A percentile compares a stretch with the other conserved stretches of the same genome.
Conservation (phyloP, 805 yeast genomes). For the Candida nemodendra region DNA sequence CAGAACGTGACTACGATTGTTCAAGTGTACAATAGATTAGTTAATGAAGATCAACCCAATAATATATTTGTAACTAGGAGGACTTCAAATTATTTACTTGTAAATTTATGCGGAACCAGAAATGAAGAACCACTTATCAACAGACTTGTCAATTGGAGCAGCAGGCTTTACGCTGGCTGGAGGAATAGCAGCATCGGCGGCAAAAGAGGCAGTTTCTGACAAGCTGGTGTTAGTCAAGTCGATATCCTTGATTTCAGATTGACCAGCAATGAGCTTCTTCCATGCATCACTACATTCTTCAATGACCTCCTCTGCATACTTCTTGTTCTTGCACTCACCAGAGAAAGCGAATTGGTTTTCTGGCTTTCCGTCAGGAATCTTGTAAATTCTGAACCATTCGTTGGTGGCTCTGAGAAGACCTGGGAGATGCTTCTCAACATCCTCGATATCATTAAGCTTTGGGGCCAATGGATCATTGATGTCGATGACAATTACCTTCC, state of each 20-base stretch:
- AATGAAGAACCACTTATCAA: constrained; percentile 98
- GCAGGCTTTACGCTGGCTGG: constrained; percentile 70
- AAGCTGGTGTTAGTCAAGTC: constrained; percentile 76
- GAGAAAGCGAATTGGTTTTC: constrained; percentile 95
- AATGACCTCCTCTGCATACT: constrained; percentile 81
- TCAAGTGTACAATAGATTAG: too few relatives aligned
- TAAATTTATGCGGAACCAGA: constrained; percentile 58
- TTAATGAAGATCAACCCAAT: background rate
- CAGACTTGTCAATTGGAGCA: constrained; percentile 93
- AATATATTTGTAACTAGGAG: background rate
- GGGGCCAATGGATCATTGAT: constrained; percentile 85
- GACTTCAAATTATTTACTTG: too few relatives aligned
- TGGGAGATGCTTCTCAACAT: constrained; percentile 86
- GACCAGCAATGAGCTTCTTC: constrained; percentile 70
- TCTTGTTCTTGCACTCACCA: constrained; percentile 85
- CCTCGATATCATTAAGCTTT: constrained; percentile 85
- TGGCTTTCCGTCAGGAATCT: constrained; percentile 97
- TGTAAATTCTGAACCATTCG: constrained; percentile 98
- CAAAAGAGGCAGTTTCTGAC: constrained; percentile 52
- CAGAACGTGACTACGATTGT: constrained; percentile 23
- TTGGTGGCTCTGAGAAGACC: constrained; percentile 91
- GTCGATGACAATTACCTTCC: constrained; percentile 91
- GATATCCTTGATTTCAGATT: constrained; percentile 62
- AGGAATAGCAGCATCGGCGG: constrained; percentile 56
- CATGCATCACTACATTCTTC: constrained; percentile 84